phyloP scores from a whole-genome alignment of 116 monocot genomes.

The Cymodocea nodosa region DNA sequence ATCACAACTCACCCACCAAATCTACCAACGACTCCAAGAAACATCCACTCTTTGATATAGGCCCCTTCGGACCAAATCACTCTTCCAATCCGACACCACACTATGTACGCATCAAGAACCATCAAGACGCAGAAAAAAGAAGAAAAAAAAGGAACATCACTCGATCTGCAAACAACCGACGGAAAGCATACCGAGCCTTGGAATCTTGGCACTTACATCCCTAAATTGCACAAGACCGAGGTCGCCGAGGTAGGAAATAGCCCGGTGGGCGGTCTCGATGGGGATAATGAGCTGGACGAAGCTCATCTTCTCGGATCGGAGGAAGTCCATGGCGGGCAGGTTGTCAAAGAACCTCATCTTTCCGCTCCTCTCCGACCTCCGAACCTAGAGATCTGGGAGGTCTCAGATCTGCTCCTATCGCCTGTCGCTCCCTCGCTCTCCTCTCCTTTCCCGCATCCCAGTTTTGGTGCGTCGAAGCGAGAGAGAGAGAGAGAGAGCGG shows the following conservation, averaged over 20 bases:
- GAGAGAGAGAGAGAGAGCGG: not conserved
- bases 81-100: no score
- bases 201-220: slow-evolving; percentile 35
- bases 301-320: slow-evolving; percentile 84
- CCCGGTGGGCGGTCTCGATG: slow-evolving; percentile 62
- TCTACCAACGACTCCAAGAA: no score
- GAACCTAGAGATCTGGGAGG: not conserved
- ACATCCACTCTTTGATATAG: no score
- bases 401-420: not conserved
- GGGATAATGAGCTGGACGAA: slow-evolving; percentile 92
- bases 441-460: not conserved
- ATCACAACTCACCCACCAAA: no score
- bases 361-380: not conserved
- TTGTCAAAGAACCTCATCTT: slow-evolving; percentile 10
- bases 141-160: not conserved
- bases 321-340: slow-evolving; percentile 29
- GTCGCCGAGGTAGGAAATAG: slow-evolving; percentile 79
- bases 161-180: not conserved
- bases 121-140: not conserved
- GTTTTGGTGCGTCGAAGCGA: not conserved
- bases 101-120: no score
- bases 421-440: not conserved
- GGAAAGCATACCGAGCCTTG: not conserved
- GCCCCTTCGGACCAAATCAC: no score
- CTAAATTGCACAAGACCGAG: slow-evolving; percentile 80